Conservation (phyloP, 805 yeast genomes). For the Cyberlindnera americana region DNA sequence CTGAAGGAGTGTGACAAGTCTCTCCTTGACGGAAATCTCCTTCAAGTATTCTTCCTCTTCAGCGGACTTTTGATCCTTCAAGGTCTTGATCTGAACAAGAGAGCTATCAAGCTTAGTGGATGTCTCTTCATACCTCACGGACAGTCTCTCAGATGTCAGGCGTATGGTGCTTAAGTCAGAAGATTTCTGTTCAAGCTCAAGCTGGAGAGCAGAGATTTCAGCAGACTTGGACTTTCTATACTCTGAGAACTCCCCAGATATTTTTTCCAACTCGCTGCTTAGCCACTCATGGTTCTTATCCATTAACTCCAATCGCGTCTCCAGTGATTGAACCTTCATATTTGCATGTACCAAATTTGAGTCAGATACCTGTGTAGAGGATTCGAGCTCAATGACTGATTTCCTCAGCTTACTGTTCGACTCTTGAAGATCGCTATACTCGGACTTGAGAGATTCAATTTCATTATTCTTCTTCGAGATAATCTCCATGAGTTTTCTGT, state of each 20-base stretch:
- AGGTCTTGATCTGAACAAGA: slow-evolving; percentile 41
- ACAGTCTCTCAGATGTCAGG: slow-evolving; percentile 30
- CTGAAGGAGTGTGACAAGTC: slow-evolving; percentile 54
- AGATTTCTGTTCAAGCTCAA: slow-evolving; percentile 28
- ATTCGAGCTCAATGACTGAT: slow-evolving; percentile 36
- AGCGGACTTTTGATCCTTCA: slow-evolving; percentile 40
- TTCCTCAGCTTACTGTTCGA: slow-evolving; percentile 38
- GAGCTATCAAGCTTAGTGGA: slow-evolving; percentile 40
- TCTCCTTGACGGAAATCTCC: slow-evolving; percentile 61
- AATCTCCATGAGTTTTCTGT: slow-evolving; percentile 32
- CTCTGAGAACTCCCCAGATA: slow-evolving; percentile 29
- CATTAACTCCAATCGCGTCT: slow-evolving; percentile 40
- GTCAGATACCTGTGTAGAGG: slow-evolving; percentile 31
- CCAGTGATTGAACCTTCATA: slow-evolving; percentile 34
- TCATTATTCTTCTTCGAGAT: slow-evolving; percentile 36
- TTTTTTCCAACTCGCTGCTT: slow-evolving; percentile 35
- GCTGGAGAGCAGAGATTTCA: slow-evolving; percentile 26
- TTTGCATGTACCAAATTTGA: slow-evolving; percentile 29
- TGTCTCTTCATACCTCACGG: slow-evolving; percentile 34
- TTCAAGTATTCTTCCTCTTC: slow-evolving; percentile 49
- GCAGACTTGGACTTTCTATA: slow-evolving; percentile 27
- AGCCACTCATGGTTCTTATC: slow-evolving; percentile 40
- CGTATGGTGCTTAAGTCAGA: slow-evolving; percentile 31
- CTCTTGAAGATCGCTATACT: slow-evolving; percentile 34
- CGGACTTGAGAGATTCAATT: slow-evolving; percentile 33